Base-by-base conservation (phyloP, 805 yeast genomes). In the Clavispora asparagi region DNA sequence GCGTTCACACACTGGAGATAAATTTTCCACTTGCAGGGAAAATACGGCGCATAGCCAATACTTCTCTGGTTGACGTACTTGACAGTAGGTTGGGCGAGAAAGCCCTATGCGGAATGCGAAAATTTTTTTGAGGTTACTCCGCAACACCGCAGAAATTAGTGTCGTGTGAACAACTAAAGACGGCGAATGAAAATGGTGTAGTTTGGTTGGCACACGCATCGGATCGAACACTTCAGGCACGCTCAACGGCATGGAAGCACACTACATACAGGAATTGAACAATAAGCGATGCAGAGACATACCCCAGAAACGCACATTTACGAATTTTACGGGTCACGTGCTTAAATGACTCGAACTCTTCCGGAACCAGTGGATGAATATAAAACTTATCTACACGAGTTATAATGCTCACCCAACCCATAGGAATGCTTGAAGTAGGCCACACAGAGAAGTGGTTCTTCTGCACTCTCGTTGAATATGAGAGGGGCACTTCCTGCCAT, bases 381-480 rank as follows among this genome's bases (percentile, higher is more conserved):
- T 16, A 12, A 7, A 33, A 5, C 13, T 11, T 33, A 33, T 33
- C 69, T 54, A 32, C 71, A 59, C 27, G 97, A 88, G 62, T 92
- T 92, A 65, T 92, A 92, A 68, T 92, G 99, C 67, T 91, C 98
- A 26, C 99, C 99, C 23, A 92, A 74, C 0, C 97, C 94, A 62
- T 81, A 92, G 13, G 81, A 78, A 60, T 90, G 94, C 63, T 83
- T 85, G 64, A 87, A 92, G 60, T 83, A 92, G 0, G 88, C 96
- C 47, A 92, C 60, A 52, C 79, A 79, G 55, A 92, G 67, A 54
- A 73, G 82, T 3, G 80, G 79, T 19, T 71, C 71, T 2, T 51
- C 43, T 1, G 78, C 85, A 0, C 70, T 73, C 52, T 80, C 88
- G 55, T 87, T 86, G 46, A 87, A 78, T 32, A 56, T 63, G 53